phyloP scores from a whole-genome alignment of 257 asterid genomes.

The Verbena officinalis region DNA sequence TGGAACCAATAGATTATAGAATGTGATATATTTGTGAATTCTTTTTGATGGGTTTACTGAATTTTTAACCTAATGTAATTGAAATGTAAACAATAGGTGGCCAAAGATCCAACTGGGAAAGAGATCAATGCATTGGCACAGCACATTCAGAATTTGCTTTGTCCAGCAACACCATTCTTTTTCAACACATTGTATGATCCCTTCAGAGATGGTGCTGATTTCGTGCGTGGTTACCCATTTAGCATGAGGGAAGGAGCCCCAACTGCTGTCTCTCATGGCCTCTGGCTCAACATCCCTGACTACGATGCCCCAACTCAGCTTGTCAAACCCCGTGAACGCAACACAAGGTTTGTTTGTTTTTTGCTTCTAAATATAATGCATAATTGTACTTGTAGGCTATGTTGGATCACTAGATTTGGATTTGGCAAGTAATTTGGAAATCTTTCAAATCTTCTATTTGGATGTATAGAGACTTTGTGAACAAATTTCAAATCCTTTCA shows the following conservation, averaged over 20 bases:
- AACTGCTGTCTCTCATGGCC: conserved; percentile 60
- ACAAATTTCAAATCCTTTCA: no score
- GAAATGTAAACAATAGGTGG: conserved; percentile 39
- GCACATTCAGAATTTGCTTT: conserved; percentile 48
- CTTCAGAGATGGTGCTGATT: conserved; percentile 54
- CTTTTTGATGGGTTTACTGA: neutral
- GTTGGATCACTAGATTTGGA: no score
- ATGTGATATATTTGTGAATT: neutral
- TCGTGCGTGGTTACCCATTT: conserved; percentile 59
- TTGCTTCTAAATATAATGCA: no score
- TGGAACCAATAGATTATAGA: neutral
- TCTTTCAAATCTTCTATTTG: no score
- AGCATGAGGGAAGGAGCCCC: conserved; percentile 61
- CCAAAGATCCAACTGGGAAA: conserved; percentile 56
- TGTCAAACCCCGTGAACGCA: conserved; percentile 58
- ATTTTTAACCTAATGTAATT: neutral
- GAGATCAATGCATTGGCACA: conserved; percentile 55
- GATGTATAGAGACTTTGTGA: no score
- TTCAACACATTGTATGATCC: conserved; percentile 64
- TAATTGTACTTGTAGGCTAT: no score
- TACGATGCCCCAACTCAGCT: conserved; percentile 63
- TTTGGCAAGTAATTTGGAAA: no score
- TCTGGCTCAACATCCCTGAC: conserved; percentile 66
- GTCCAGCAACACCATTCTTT: conserved; percentile 53
- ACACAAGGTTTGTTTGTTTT: conserved; percentile 39